Evolutionary conservation across 148 eudicot species (phyloP).

Genomic region (Vaccinium myrtillus): DNA sequence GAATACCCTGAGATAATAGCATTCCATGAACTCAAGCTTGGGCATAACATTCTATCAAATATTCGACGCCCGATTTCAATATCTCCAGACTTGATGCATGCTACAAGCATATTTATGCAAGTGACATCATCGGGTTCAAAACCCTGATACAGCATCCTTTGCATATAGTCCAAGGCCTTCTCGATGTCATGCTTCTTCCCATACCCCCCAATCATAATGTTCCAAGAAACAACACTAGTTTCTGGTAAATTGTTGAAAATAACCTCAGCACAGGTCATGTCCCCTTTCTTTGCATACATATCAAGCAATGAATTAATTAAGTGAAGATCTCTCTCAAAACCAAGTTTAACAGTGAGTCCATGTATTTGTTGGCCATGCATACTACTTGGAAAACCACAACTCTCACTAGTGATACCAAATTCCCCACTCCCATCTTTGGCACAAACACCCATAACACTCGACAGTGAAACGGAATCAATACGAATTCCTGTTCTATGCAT

Average conservation of each 20-base stretch:
- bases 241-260: slow-evolving; percentile 41
- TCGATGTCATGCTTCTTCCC: slow-evolving; percentile 45
- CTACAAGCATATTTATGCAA: slow-evolving; percentile 51
- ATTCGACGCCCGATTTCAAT: slow-evolving; percentile 45
- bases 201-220: slow-evolving; percentile 78
- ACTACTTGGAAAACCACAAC: slow-evolving; percentile 28
- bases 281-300: slow-evolving; percentile 67
- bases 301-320: slow-evolving; percentile 67
- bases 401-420: slow-evolving; percentile 18
- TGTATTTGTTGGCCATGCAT: slow-evolving; percentile 51
- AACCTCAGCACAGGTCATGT: slow-evolving; percentile 55
- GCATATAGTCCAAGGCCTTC: slow-evolving; percentile 53
- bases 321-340: slow-evolving; percentile 59
- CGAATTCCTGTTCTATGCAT: slow-evolving; percentile 46
- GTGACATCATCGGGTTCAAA: slow-evolving; percentile 73
- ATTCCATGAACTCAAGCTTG: slow-evolving; percentile 78
- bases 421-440: slow-evolving; percentile 31
- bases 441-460: slow-evolving; percentile 62
- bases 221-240: slow-evolving; percentile 67
- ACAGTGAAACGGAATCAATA: slow-evolving; percentile 64
- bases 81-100: slow-evolving; percentile 49
- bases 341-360: slow-evolving; percentile 58
- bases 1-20: slow-evolving; percentile 73
- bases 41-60: slow-evolving; percentile 52
- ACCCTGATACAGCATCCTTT: slow-evolving; percentile 50